Evolutionary conservation across 2,329 filamentous ascomycete genomes (phyloP).

Genomic region (Aureobasidium leucospermi): DNA sequence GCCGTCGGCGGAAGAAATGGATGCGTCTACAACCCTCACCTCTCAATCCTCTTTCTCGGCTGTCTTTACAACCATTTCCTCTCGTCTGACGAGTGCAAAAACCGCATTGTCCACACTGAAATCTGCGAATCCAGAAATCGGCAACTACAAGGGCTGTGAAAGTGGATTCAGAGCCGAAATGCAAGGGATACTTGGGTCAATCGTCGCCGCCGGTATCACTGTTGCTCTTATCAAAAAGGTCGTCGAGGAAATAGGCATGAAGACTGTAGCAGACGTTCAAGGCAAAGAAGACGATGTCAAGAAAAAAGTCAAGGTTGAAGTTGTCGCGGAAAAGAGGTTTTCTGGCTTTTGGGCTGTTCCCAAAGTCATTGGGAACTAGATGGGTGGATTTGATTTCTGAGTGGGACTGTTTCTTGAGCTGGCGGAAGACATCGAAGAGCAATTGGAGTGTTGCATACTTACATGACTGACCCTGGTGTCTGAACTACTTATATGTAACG

Average conservation of each 20-base stretch:
- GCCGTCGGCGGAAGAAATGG: constrained; percentile 57
- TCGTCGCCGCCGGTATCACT: constrained; percentile 25
- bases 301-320: constrained; percentile 26
- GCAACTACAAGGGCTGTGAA: constrained; percentile 31
- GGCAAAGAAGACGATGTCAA: constrained; percentile 19
- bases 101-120: constrained; percentile 30
- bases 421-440: no score
- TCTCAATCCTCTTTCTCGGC: background rate
- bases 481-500: no score
- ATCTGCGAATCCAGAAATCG: constrained; percentile 27
- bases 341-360: constrained; percentile 41
- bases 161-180: constrained; percentile 28
- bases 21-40: constrained; percentile 19
- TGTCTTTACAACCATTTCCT: constrained; percentile 20
- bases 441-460: no score
- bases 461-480: no score
- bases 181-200: constrained; percentile 27
- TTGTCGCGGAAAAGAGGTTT: constrained; percentile 34
- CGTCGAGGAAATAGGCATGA: constrained; percentile 17
- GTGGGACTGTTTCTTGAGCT: no score
- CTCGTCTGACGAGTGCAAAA: constrained; percentile 28
- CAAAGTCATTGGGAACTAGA: constrained; percentile 24
- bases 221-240: constrained; percentile 20
- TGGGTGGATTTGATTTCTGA: no score
- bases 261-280: constrained; percentile 11